Percentiles rank a stretch among this genome's conserved stretches.
Evolutionary conservation across 2,329 filamentous ascomycete species (phyloP).

Genomic region (Pseudogymnoascus sp.): DNA sequence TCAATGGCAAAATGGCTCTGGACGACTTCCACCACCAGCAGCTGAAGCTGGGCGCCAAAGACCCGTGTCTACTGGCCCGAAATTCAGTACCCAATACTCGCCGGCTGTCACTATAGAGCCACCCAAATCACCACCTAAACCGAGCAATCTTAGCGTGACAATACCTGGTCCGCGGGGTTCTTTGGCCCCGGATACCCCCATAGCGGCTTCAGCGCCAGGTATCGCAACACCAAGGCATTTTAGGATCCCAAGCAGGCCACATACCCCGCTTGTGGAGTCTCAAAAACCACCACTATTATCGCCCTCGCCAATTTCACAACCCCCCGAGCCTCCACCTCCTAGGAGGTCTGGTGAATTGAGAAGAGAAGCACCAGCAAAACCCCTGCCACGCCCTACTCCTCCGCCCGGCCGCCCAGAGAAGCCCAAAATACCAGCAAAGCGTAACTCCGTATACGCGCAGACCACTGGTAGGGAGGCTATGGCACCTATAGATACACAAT

Average conservation of each 20-base stretch:
- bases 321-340: constrained; percentile 56
- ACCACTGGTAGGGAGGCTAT: not conserved
- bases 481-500: not conserved
- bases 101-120: constrained; percentile 63
- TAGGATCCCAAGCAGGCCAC: constrained; percentile 47
- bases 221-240: constrained; percentile 35
- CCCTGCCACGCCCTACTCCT: constrained; percentile 34
- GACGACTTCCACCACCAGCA: not conserved
- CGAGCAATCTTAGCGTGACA: constrained; percentile 18
- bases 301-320: constrained; percentile 34
- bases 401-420: constrained; percentile 77
- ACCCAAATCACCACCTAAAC: constrained; percentile 59
- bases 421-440: constrained; percentile 47
- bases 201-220: constrained; percentile 38
- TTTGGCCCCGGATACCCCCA: constrained; percentile 33
- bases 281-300: constrained; percentile 39
- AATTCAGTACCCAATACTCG: constrained; percentile 27
- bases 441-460: constrained; percentile 15
- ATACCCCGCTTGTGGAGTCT: constrained; percentile 43
- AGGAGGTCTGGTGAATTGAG: constrained; percentile 52
- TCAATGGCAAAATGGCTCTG: not conserved
- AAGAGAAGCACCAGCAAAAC: constrained; percentile 34
- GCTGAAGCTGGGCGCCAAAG: not conserved
- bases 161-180: constrained; percentile 28
- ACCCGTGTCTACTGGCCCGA: not conserved